Base-by-base conservation (phyloP, 148 eudicot genomes). In the Dianthus caryophyllus region DNA sequence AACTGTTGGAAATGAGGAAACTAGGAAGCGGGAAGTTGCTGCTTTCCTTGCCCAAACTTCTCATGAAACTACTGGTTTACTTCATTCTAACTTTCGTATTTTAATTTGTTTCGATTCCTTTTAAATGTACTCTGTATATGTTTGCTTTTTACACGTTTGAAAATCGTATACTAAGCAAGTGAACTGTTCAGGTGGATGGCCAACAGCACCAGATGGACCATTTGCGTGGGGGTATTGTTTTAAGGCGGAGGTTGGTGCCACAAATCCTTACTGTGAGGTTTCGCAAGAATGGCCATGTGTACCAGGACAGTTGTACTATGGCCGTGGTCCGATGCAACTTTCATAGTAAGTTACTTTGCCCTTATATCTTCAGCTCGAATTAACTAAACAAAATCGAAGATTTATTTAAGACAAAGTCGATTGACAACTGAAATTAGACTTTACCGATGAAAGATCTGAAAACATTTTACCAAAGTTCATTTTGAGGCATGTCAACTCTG, bases 301-400 rank as follows among this genome's bases (percentile, higher is more conserved):
- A 30, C 27, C 79, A 4, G 84, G 84, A 43, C 75, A 54, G 48
- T 61, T 25, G 13, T 81, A 81, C 67, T 78, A 68, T 9, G 84
- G 84, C 15, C 79, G 84, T 14, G 84, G 84, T 11, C 84, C 84
- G 2, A 75, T 81, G 38, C 84, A 81, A 66, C 47, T 81, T 43
- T 74, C 84, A 46, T 66, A 77, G 84, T 77, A 75, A 50, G 81
- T 51, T 59, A n/a, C 2, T 33, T 33, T 33, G 38, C 7, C 7
- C 7, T 33, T n/a, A n/a, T n/a, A n/a, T n/a, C n/a, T n/a, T n/a
- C n/a, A n/a, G n/a, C n/a, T n/a, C n/a, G n/a, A n/a, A n/a, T n/a
- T n/a, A n/a, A n/a, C n/a, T n/a, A n/a, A n/a, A n/a, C n/a, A n/a
- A n/a, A n/a, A n/a, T n/a, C n/a, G n/a, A n/a, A n/a, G n/a, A n/a